Evolutionary conservation across 140 eudicot species (phyloP).

Genomic region (Cichorium intybus): DNA sequence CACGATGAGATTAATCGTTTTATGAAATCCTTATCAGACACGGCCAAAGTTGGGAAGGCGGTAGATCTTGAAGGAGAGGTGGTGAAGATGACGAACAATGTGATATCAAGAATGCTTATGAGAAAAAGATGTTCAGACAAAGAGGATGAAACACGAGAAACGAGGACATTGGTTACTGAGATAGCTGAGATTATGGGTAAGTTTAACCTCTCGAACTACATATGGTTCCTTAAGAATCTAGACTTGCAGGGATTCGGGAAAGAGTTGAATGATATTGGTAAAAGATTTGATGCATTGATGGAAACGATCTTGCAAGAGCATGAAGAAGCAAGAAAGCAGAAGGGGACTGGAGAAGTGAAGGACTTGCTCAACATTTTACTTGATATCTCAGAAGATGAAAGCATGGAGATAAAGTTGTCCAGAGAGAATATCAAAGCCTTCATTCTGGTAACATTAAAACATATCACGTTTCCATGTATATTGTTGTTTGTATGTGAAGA

Average conservation of each 20-base stretch:
- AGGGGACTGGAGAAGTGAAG: too few species aligned
- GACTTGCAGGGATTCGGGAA: conserved; percentile 49
- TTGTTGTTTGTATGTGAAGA: too few species aligned
- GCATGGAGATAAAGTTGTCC: conserved; percentile 28
- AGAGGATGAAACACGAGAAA: conserved; percentile 26
- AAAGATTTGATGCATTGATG: conserved; percentile 35
- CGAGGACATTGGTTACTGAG: conserved; percentile 32
- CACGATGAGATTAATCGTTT: conserved; percentile 27
- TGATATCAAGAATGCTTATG: conserved; percentile 49
- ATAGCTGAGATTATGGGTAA: conserved; percentile 28
- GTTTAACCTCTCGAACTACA: conserved; percentile 41
- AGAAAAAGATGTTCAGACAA: conserved; percentile 43
- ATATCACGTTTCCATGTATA: too few species aligned
- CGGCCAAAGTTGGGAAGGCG: conserved; percentile 17
- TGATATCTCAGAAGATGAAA: conserved; percentile 38
- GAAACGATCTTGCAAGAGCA: conserved; percentile 48
- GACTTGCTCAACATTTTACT: conserved; percentile 46
- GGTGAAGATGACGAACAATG: conserved; percentile 39
- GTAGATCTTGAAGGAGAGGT: conserved; percentile 46
- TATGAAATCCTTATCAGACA: conserved; percentile 6
- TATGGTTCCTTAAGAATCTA: conserved; percentile 48
- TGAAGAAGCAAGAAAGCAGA: conserved; percentile 29
- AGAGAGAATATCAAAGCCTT: too few species aligned
- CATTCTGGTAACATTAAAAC: too few species aligned
- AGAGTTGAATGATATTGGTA: conserved; percentile 21